Evolutionary conservation across 148 eudicot genomes (phyloP).

Genomic region (Amaranthus cruentus): DNA sequence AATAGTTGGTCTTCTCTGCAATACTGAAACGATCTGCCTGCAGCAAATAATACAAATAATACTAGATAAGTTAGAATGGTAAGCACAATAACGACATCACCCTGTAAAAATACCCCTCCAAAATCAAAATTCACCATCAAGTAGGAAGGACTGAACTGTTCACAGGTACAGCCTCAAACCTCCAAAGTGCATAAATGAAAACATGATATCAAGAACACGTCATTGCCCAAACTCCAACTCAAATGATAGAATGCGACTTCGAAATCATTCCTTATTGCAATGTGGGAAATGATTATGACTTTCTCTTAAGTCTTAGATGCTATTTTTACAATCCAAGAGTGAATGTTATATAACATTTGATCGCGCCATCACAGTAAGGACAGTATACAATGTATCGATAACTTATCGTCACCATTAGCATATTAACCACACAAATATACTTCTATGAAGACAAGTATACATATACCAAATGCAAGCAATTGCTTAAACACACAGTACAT

Average conservation of each 20-base stretch:
- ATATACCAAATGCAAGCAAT: not conserved
- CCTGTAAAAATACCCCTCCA: not conserved
- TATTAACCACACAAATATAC: not conserved
- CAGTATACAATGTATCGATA: no score
- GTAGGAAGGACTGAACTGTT: not conserved
- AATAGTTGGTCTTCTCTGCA: conserved; percentile 90
- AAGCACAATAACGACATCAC: not conserved
- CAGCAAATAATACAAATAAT: conserved; percentile 8
- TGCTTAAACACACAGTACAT: not conserved
- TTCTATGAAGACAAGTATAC: not conserved
- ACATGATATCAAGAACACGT: not conserved
- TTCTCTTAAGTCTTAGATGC: not conserved
- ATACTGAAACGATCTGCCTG: conserved; percentile 76
- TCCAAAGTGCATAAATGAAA: not conserved
- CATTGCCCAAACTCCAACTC: not conserved
- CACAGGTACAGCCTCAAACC: not conserved
- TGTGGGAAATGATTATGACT: not conserved
- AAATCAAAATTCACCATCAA: not conserved
- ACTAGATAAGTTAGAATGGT: not conserved
- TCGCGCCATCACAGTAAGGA: no score
- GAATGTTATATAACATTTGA: not conserved
- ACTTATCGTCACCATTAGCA: not conserved
- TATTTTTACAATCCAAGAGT: not conserved
- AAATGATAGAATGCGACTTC: not conserved
- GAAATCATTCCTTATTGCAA: not conserved